Conservation (phyloP, 371 early-diverging fungal genomes). For the Mucor racemosus region DNA sequence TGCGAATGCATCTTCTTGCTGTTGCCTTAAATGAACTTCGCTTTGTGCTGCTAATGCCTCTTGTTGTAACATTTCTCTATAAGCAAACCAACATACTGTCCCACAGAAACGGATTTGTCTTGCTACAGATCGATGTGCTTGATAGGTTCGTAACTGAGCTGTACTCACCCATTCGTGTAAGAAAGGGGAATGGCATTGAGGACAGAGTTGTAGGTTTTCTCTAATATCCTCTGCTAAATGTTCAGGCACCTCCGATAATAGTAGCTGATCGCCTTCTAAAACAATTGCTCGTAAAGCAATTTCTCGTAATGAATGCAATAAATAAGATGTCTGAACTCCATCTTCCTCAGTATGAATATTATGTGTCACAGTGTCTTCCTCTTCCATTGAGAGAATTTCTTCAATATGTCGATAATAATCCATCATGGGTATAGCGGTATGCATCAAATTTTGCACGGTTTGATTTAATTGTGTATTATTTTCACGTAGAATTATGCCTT, state of each 20-base stretch:
- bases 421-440: not conserved
- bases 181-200: slow-evolving; percentile 50
- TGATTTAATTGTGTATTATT: not conserved
- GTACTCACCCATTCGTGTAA: slow-evolving; percentile 67
- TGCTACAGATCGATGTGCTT: slow-evolving; percentile 54
- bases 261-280: slow-evolving; percentile 5
- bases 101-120: slow-evolving; percentile 59
- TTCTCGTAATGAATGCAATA: slow-evolving; percentile 41
- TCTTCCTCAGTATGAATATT: not conserved
- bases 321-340: not conserved
- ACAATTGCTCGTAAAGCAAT: slow-evolving; percentile 34
- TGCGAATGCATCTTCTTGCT: slow-evolving; percentile 10
- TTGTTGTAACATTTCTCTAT: slow-evolving; percentile 5
- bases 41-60: slow-evolving; percentile 7
- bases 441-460: not conserved
- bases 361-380: not conserved
- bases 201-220: slow-evolving; percentile 39
- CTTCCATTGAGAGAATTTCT: not conserved
- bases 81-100: slow-evolving; percentile 44
- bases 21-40: not conserved
- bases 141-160: slow-evolving; percentile 53
- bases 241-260: slow-evolving; percentile 31
- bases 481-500: not conserved
- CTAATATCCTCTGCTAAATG: slow-evolving; percentile 45
- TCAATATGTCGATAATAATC: not conserved